phyloP scores from a whole-genome alignment of 2,329 filamentous ascomycete genomes.

The Cadophora malorum region DNA sequence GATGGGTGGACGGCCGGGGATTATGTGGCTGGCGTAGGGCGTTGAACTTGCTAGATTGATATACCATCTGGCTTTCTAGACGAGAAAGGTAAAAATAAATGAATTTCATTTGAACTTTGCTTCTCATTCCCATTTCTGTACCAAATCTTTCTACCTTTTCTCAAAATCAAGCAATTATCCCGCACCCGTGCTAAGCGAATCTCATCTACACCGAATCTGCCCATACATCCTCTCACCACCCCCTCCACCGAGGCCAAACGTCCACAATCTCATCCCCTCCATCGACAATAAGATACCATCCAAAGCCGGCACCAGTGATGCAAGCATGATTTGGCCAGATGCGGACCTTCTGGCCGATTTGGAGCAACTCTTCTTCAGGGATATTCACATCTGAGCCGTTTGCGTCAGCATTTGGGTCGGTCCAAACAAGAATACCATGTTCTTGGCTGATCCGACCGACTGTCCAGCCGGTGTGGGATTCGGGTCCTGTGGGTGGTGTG shows the following conservation, averaged over 20 bases:
- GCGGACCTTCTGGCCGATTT: conserved; percentile 69
- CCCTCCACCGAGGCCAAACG: conserved; percentile 74
- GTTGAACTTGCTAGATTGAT: conserved; percentile 31
- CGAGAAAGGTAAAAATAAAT: conserved; percentile 3
- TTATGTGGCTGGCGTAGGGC: conserved; percentile 35
- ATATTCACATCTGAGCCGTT: conserved; percentile 34
- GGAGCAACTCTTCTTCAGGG: conserved; percentile 54
- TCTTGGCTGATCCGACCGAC: conserved; percentile 78
- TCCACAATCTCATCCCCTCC: conserved; percentile 71
- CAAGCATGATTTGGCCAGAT: conserved; percentile 86
- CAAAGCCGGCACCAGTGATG: conserved; percentile 73
- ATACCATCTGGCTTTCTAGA: conserved; percentile 25
- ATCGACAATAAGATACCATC: conserved; percentile 78
- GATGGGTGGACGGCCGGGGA: conserved; percentile 6
- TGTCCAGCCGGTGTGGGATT: conserved; percentile 63
- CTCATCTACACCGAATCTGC: no score
- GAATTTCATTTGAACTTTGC: conserved; percentile 7
- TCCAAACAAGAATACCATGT: conserved; percentile 75
- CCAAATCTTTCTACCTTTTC: neutral
- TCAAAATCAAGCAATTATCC: neutral
- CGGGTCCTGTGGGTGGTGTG: conserved; percentile 48
- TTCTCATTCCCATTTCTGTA: neutral
- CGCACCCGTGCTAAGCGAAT: no score
- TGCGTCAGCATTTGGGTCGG: conserved; percentile 36
- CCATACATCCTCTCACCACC: conserved; percentile 60